phyloP scores from a whole-genome alignment of 345 rosid species.

The Hevea brasiliensis region DNA sequence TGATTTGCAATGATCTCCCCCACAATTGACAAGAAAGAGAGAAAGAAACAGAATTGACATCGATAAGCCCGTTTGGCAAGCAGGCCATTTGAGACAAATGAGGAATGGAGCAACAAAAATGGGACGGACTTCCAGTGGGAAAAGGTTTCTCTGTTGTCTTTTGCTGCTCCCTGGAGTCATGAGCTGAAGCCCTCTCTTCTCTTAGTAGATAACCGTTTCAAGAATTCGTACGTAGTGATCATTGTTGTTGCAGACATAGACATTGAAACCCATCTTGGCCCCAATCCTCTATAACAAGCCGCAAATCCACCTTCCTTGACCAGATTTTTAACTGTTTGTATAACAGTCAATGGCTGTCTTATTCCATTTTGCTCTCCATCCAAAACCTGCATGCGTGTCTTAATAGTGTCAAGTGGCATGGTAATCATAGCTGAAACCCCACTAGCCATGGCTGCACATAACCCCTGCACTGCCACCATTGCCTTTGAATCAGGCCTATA shows the following conservation, averaged over 20 bases:
- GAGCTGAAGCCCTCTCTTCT: slow-evolving; percentile 27
- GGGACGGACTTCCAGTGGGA: neutral
- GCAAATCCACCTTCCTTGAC: slow-evolving; percentile 70
- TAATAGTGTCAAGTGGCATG: slow-evolving; percentile 84
- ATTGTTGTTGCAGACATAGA: slow-evolving; percentile 83
- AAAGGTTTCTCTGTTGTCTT: neutral
- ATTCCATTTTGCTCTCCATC: slow-evolving; percentile 68
- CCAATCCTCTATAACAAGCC: slow-evolving; percentile 85
- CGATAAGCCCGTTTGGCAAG: slow-evolving; percentile 8
- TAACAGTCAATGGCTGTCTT: slow-evolving; percentile 56
- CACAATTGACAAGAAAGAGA: neutral
- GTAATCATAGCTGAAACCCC: slow-evolving; percentile 76
- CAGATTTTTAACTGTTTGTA: slow-evolving; percentile 57
- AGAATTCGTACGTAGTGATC: slow-evolving; percentile 85
- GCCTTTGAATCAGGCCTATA: slow-evolving; percentile 45
- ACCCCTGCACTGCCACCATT: slow-evolving; percentile 55
- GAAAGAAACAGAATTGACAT: slow-evolving; percentile 23
- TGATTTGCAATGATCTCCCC: slow-evolving; percentile 20
- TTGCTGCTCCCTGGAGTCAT: slow-evolving; percentile 6
- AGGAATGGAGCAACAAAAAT: slow-evolving; percentile 4
- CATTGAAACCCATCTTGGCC: slow-evolving; percentile 96
- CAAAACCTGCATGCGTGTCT: slow-evolving; percentile 81
- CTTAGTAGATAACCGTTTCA: slow-evolving; percentile 77
- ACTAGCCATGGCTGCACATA: slow-evolving; percentile 81
- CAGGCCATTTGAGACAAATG: slow-evolving; percentile 11